Evolutionary conservation across 495 filamentous ascomycete genomes (phyloP).

Genomic region (Neurospora sublineolata): DNA sequence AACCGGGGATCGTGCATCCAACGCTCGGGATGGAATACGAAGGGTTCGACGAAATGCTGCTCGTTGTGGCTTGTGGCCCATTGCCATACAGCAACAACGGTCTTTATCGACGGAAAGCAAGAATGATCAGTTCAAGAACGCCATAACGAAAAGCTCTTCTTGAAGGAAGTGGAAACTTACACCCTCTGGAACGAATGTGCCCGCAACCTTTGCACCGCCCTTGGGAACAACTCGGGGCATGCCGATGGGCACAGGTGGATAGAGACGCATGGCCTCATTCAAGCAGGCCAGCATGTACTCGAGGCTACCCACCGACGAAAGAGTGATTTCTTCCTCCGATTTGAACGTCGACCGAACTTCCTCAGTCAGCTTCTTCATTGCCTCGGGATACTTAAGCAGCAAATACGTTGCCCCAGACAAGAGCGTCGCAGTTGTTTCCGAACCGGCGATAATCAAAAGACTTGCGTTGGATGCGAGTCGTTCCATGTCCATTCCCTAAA

Average conservation of each 20-base stretch:
- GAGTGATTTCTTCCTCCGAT: constrained; percentile 35
- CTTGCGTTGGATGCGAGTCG: constrained; percentile 15
- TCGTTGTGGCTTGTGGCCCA: constrained; percentile 32
- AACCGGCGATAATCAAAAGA: constrained; percentile 21
- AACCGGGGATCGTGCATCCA: constrained; percentile 32
- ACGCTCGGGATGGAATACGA: constrained; percentile 38
- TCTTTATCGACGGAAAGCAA: constrained; percentile 19
- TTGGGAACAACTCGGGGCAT: constrained; percentile 33
- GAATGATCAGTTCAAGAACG: background rate
- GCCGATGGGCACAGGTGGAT: constrained; percentile 38
- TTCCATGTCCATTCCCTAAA: constrained; percentile 6
- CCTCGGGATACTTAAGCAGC: constrained; percentile 31
- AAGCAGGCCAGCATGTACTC: constrained; percentile 42
- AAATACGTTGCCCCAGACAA: constrained; percentile 36
- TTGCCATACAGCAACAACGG: constrained; percentile 36
- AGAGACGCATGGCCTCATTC: constrained; percentile 43
- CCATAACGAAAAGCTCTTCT: background rate
- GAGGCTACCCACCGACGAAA: constrained; percentile 28
- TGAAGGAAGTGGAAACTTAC: constrained; percentile 17
- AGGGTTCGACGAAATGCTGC: constrained; percentile 34
- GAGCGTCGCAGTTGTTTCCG: constrained; percentile 45
- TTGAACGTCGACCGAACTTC: constrained; percentile 41
- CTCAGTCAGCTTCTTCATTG: constrained; percentile 25
- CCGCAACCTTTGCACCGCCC: constrained; percentile 34
- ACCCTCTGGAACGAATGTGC: constrained; percentile 28